A percentile compares a stretch with the other conserved stretches of the same genome.
Conservation (phyloP, 1,284 basidiomycete species). For the Malassezia caprae region DNA sequence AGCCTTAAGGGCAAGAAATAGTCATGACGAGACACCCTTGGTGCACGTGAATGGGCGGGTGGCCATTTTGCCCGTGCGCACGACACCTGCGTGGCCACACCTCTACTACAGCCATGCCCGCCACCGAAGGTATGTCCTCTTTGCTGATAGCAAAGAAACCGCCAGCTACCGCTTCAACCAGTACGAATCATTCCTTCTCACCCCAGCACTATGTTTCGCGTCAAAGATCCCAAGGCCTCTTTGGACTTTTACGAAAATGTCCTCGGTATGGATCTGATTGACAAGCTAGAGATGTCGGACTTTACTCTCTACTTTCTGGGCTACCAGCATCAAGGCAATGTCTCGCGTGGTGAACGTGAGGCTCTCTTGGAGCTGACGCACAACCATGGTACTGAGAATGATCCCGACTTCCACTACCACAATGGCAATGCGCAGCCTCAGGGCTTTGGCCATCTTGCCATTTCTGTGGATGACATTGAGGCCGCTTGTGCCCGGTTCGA, state of each 20-base stretch:
- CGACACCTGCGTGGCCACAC: background rate
- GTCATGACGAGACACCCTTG: background rate
- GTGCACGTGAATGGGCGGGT: background rate
- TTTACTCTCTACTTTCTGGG: constrained; percentile 66
- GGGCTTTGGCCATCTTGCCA: constrained; percentile 57
- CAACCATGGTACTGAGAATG: constrained; percentile 47
- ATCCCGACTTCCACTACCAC: constrained; percentile 35
- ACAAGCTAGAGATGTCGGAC: constrained; percentile 49
- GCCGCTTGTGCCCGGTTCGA: constrained; percentile 76
- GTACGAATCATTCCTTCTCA: constrained; percentile 19
- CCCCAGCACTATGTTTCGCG: constrained; percentile 69
- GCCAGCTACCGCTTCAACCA: constrained; percentile 42
- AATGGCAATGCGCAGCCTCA: constrained; percentile 43
- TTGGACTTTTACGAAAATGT: constrained; percentile 49
- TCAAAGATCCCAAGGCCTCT: constrained; percentile 67
- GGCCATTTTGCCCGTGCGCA: background rate
- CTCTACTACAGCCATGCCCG: constrained; percentile 1
- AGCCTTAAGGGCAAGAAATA: background rate
- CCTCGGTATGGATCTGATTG: constrained; percentile 77
- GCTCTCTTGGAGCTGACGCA: constrained; percentile 46
- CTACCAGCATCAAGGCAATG: constrained; percentile 58
- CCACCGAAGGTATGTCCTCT: constrained; percentile 1
- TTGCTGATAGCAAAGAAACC: constrained; percentile 24
- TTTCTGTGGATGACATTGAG: constrained; percentile 72
- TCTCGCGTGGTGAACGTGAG: constrained; percentile 57